These are phyloP conservation scores for Citrus sinensis DNA, from an alignment of 345 rosid species.

Conservation along the genomic window DVS_A1.0 CM039163.1:3287501-3288000, in stretches of 20 bases:
- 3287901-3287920: not conserved
- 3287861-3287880: slow-evolving; percentile 85
- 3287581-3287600: slow-evolving; percentile 49
- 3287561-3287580: slow-evolving; percentile 59
- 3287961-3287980: not conserved
- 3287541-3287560: slow-evolving; percentile 29
- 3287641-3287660: slow-evolving; percentile 26
- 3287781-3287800: slow-evolving; percentile 45
- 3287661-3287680: slow-evolving; percentile 36
- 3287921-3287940: not conserved
- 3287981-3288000: not conserved
- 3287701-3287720: not conserved
- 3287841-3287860: slow-evolving; percentile 83
- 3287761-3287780: slow-evolving; percentile 23
- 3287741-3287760: slow-evolving; percentile 7
- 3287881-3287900: slow-evolving; percentile 7
- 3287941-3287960: too few species aligned
- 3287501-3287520: slow-evolving; percentile 50
- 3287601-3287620: slow-evolving; percentile 17
- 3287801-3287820: slow-evolving; percentile 48
- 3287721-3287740: not conserved
- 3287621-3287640: slow-evolving; percentile 38
- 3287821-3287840: slow-evolving; percentile 62
- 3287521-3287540: slow-evolving; percentile 49
- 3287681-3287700: not conserved